Percentiles rank a stretch among this genome's conserved stretches.
Conservation (phyloP, 331 rosid species). For the Malus hybrid region DNA sequence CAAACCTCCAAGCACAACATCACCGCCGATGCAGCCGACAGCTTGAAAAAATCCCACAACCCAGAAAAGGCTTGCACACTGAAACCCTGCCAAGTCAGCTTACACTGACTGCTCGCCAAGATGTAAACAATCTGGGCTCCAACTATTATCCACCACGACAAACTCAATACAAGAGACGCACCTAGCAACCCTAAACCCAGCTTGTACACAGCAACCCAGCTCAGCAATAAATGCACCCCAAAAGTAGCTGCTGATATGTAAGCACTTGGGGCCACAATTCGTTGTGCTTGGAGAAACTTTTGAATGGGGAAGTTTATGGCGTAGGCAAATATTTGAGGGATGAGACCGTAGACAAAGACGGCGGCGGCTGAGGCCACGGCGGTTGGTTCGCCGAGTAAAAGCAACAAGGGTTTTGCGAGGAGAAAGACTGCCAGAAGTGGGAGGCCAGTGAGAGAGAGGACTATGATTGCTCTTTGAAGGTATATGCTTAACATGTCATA, state of each 20-base stretch:
- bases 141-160: constrained; percentile 63
- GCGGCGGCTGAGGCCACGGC: constrained; percentile 35
- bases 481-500: constrained; percentile 51
- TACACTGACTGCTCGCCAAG: constrained; percentile 26
- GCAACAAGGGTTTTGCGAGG: constrained; percentile 27
- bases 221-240: constrained; percentile 18
- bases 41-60: constrained; percentile 32
- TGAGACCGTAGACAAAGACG: constrained; percentile 43
- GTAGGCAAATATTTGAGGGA: constrained; percentile 56
- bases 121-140: constrained; percentile 44
- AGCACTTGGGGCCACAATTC: constrained; percentile 48
- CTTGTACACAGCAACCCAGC: constrained; percentile 44
- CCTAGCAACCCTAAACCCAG: constrained; percentile 44
- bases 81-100: constrained; percentile 47
- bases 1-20: constrained; percentile 61
- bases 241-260: constrained; percentile 41
- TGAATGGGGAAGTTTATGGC: constrained; percentile 61
- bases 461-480: constrained; percentile 39
- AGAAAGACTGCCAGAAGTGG: constrained; percentile 28
- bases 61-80: constrained; percentile 36
- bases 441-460: constrained; percentile 24
- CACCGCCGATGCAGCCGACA: constrained; percentile 50
- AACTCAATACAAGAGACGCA: constrained; percentile 35
- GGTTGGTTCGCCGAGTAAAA: constrained; percentile 30
- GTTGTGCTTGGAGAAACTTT: constrained; percentile 57